Percentiles rank a stretch among this genome's conserved stretches.
These are phyloP conservation scores for Paracoccidioides brasiliensis DNA, from an alignment of 2,329 filamentous ascomycete species.

Conservation along the genomic window DNA sequence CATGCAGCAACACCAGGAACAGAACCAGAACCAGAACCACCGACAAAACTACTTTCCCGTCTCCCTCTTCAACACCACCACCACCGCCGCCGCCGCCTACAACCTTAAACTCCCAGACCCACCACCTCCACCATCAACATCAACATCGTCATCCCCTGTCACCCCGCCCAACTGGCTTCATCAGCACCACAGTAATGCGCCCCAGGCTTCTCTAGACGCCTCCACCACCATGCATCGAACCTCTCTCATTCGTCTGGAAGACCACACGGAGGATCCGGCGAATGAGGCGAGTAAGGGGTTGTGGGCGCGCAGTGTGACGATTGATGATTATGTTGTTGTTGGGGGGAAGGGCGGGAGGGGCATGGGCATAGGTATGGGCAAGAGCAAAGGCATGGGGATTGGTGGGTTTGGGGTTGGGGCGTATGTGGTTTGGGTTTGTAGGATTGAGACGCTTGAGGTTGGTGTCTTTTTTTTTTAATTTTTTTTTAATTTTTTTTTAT, in stretches of 20 bases:
- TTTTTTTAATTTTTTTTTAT: not conserved
- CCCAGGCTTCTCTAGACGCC: conserved; percentile 29
- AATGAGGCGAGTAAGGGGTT: conserved; percentile 45
- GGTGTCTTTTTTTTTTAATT: conserved; percentile 22
- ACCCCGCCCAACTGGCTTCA: conserved; percentile 33
- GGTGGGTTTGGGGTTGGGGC: conserved; percentile 52
- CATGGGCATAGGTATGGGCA: too few species aligned
- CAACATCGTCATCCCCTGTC: conserved; percentile 20
- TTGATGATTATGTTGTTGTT: conserved; percentile 51
- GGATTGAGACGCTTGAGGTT: conserved; percentile 73
- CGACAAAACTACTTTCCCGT: not conserved
- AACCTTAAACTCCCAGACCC: not conserved
- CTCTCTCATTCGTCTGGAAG: conserved; percentile 44
- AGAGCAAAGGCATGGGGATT: too few species aligned
- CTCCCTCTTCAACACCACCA: not conserved
- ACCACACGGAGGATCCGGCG: conserved; percentile 47
- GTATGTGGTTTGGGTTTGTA: conserved; percentile 90
- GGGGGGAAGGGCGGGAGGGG: conserved; percentile 26
- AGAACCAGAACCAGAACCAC: not conserved
- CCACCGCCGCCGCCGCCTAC: not conserved
- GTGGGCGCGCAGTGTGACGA: conserved; percentile 49
- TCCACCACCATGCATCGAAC: conserved; percentile 20
- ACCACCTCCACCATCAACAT: conserved; percentile 9
- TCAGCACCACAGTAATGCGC: conserved; percentile 28
- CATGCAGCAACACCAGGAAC: conserved; percentile 1